These are phyloP conservation scores for Podila verticillata DNA, from an alignment of 192 early-diverging fungal genomes.

Conservation along the genomic window DNA sequence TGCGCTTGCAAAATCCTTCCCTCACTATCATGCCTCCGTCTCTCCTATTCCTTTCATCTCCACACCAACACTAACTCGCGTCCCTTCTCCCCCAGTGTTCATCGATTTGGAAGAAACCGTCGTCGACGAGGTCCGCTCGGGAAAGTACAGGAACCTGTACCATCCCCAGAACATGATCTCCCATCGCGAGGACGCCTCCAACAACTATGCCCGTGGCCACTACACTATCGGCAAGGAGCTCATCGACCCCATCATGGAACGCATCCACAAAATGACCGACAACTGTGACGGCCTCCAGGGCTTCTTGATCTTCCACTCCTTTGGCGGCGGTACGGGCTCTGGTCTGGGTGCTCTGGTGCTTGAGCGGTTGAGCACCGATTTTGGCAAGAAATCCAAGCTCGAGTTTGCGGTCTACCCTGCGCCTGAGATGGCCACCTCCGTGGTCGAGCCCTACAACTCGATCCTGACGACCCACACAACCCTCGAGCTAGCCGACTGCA, in stretches of 20 bases:
- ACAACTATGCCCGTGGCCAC: constrained; percentile 67
- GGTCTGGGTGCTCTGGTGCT: constrained; percentile 89
- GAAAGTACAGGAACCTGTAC: constrained; percentile 90
- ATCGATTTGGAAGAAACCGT: constrained; percentile 97
- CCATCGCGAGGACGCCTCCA: constrained; percentile 65
- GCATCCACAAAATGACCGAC: constrained; percentile 60
- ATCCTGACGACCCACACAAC: constrained; percentile 99
- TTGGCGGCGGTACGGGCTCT: constrained; percentile 67
- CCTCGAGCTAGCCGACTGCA: constrained; percentile 97
- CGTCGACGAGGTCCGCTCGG: constrained; percentile 97
- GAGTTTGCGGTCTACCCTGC: constrained; percentile 99
- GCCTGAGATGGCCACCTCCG: constrained; percentile 95
- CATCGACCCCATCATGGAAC: constrained; percentile 59
- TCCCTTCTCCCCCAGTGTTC: constrained; percentile 69
- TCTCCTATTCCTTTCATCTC: no score
- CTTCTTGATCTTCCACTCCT: constrained; percentile 67
- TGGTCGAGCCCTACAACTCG: constrained; percentile 99
- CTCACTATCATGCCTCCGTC: no score
- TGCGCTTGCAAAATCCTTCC: no score
- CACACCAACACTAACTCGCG: not conserved
- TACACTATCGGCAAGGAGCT: constrained; percentile 65
- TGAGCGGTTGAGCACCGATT: constrained; percentile 98
- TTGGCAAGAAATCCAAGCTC: constrained; percentile 99
- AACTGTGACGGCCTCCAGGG: constrained; percentile 61
- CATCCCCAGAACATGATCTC: constrained; percentile 53